Evolutionary conservation across 129 eudicot genomes (phyloP).

Genomic region (Apium graveolens): DNA sequence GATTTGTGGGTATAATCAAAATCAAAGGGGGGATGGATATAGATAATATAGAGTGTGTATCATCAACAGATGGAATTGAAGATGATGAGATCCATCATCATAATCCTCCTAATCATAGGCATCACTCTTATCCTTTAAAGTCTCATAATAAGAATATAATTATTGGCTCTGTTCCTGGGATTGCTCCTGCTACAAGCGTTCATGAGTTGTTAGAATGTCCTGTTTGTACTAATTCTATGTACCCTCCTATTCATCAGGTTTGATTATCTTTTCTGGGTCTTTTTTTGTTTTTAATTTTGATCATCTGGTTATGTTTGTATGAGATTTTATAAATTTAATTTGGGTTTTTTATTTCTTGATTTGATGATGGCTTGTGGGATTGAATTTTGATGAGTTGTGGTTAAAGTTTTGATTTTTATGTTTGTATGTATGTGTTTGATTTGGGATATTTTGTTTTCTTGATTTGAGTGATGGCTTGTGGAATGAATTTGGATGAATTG

Average conservation of each 20-base stretch:
- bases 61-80: conserved; percentile 75
- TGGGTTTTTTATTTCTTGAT: not conserved
- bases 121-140: conserved; percentile 43
- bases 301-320: not conserved
- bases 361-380: not conserved
- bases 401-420: not conserved
- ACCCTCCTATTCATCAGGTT: conserved; percentile 97
- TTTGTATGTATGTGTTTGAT: too few species aligned
- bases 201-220: conserved; percentile 96
- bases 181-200: conserved; percentile 78
- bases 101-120: conserved; percentile 22
- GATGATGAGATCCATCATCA: conserved; percentile 75
- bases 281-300: too few species aligned
- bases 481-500: too few species aligned
- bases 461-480: too few species aligned
- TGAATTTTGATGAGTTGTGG: not conserved
- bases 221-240: conserved; percentile 97
- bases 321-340: not conserved
- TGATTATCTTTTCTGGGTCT: not conserved
- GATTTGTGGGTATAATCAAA: not conserved
- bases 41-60: conserved; percentile 73
- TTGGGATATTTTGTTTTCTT: too few species aligned
- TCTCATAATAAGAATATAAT: conserved; percentile 25
- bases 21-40: conserved; percentile 37
- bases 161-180: conserved; percentile 32